These are phyloP conservation scores for Ceratobasidium sp. DNA, from an alignment of 1,284 basidiomycete species.

Conservation along the genomic window DNA sequence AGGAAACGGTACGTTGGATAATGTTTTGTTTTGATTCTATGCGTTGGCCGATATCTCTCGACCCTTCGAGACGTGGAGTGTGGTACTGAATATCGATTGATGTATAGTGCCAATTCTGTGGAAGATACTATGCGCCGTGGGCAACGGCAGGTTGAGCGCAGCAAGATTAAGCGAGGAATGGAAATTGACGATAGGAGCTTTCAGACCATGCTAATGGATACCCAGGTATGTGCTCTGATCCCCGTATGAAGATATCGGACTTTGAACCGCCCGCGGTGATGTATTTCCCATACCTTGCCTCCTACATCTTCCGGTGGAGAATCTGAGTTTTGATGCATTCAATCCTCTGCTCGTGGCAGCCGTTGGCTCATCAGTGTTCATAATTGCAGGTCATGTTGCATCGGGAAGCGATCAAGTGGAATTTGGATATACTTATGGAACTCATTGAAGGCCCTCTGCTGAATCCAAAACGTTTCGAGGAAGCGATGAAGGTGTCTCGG, in stretches of 20 bases:
- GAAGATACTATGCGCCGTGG: slow-evolving; percentile 87
- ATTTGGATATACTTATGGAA: slow-evolving; percentile 86
- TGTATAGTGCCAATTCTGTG: slow-evolving; percentile 76
- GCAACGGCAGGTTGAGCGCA: slow-evolving; percentile 90
- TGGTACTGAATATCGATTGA: slow-evolving; percentile 37
- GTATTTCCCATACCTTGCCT: neutral
- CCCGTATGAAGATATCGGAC: neutral
- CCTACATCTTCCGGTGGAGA: neutral
- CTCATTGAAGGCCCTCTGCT: slow-evolving; percentile 91
- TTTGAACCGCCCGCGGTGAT: neutral
- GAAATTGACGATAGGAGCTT: slow-evolving; percentile 94
- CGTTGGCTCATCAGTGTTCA: slow-evolving; percentile 43
- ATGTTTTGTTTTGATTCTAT: neutral
- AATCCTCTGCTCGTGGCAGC: neutral
- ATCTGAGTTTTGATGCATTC: neutral
- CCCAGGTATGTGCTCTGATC: slow-evolving; percentile 63
- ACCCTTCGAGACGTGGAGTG: neutral
- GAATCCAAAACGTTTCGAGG: slow-evolving; percentile 93
- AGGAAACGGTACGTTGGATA: slow-evolving; percentile 42
- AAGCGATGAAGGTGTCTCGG: slow-evolving; percentile 89
- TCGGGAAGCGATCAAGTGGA: slow-evolving; percentile 94
- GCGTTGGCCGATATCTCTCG: slow-evolving; percentile 16
- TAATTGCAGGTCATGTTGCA: slow-evolving; percentile 75
- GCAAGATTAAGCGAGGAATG: slow-evolving; percentile 86
- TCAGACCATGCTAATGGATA: slow-evolving; percentile 81